These are phyloP conservation scores for Magnusiomyces magnusii DNA, from an alignment of 1,139 yeast genomes.

Conservation along the genomic window DNA sequence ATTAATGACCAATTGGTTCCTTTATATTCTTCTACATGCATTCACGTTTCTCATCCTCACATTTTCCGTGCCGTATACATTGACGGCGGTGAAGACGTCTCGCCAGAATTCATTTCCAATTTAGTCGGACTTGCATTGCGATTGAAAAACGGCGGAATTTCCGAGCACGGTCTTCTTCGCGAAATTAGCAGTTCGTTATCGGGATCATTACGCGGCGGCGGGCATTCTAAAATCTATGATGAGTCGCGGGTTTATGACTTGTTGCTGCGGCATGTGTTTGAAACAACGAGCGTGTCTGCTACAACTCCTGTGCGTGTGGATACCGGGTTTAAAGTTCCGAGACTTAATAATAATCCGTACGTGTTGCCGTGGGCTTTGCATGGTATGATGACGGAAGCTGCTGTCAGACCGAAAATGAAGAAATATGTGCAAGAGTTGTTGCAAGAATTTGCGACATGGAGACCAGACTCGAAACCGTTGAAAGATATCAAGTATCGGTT, in stretches of 20 bases:
- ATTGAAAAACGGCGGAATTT: constrained; percentile 33
- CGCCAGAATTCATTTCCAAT: constrained; percentile 47
- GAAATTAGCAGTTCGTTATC: constrained; percentile 79
- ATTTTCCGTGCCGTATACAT: constrained; percentile 83
- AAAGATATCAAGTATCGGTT: constrained; percentile 80
- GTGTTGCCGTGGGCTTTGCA: constrained; percentile 89
- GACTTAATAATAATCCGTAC: constrained; percentile 63
- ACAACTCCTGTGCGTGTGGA: constrained; percentile 25
- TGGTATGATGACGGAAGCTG: constrained; percentile 58
- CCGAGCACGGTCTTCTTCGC: constrained; percentile 45
- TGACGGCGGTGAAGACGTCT: constrained; percentile 53
- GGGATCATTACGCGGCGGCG: constrained; percentile 90
- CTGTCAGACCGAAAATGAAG: constrained; percentile 34
- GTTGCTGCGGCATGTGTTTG: constrained; percentile 66
- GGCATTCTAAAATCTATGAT: constrained; percentile 84
- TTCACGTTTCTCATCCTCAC: constrained; percentile 82
- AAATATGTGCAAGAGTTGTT: constrained; percentile 54
- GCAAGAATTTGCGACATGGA: constrained; percentile 73
- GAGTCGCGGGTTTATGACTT: constrained; percentile 78
- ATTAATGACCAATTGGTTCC: constrained; percentile 92
- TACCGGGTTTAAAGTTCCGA: constrained; percentile 27
- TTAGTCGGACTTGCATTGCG: constrained; percentile 41
- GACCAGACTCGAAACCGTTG: constrained; percentile 70
- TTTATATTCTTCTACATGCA: constrained; percentile 75
- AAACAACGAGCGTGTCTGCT: constrained; percentile 43